Conservation (phyloP, 169 alveolate genomes). For the Amoebophrya sp. region DNA sequence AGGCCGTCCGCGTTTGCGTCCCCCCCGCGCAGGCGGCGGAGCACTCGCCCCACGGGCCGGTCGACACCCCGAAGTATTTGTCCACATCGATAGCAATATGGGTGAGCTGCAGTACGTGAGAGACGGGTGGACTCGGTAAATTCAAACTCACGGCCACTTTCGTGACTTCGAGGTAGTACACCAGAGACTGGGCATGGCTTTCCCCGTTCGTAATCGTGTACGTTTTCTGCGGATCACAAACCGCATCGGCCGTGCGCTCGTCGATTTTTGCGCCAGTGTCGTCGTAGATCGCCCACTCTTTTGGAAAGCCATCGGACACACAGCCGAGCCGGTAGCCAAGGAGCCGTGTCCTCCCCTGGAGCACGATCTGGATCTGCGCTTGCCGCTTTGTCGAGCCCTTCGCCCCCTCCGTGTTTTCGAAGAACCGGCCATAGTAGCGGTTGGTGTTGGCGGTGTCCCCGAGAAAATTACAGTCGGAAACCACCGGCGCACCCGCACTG, state of each 20-base stretch:
- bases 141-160: neutral
- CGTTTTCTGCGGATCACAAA: neutral
- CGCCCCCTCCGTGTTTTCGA: neutral
- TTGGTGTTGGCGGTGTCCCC: neutral
- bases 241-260: neutral
- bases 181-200: neutral
- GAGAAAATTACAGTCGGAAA: neutral
- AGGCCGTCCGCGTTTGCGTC: neutral
- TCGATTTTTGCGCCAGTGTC: neutral
- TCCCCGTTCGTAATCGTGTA: neutral
- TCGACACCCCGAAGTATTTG: neutral
- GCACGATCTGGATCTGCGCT: neutral
- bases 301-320: neutral
- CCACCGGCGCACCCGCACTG: neutral
- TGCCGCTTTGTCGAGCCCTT: neutral
- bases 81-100: neutral
- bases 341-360: neutral
- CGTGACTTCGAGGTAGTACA: neutral
- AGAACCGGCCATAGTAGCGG: neutral
- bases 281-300: neutral
- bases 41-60: neutral
- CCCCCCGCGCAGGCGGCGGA: neutral
- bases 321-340: neutral
- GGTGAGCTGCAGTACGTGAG: neutral
- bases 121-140: neutral